Evolutionary conservation across 345 rosid genomes (phyloP).

Genomic region (Arabidopsis suecica): DNA sequence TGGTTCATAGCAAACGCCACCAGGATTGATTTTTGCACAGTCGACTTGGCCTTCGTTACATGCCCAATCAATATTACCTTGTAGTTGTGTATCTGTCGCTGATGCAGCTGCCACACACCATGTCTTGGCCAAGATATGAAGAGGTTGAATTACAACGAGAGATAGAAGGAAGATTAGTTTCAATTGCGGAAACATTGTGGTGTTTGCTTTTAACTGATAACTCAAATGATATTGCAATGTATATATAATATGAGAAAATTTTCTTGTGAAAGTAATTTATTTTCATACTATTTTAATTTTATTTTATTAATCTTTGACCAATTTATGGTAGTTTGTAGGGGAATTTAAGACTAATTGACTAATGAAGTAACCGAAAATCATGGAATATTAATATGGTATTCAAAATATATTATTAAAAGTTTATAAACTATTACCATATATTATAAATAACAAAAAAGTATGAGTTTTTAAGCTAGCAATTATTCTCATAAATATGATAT

Average conservation of each 20-base stretch:
- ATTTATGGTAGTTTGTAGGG: not conserved
- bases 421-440: too few relatives aligned
- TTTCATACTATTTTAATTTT: too few relatives aligned
- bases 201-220: not conserved
- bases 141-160: not conserved
- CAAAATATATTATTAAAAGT: too few relatives aligned
- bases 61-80: slow-evolving; percentile 5
- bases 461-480: too few relatives aligned
- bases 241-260: not conserved
- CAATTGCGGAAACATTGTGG: not conserved
- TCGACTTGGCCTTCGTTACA: not conserved
- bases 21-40: not conserved
- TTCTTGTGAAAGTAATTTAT: not conserved
- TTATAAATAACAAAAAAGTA: too few relatives aligned
- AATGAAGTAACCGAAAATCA: not conserved
- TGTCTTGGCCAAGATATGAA: not conserved
- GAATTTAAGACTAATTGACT: not conserved
- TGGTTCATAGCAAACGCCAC: not conserved
- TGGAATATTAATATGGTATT: not conserved
- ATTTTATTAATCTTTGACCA: not conserved
- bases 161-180: not conserved
- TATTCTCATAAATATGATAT: too few relatives aligned
- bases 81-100: not conserved
- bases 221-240: not conserved
- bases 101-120: not conserved